A percentile compares a stretch with the other conserved stretches of the same genome.
Conservation (phyloP, 257 asterid species). For the Anisodus acutangulus region DNA sequence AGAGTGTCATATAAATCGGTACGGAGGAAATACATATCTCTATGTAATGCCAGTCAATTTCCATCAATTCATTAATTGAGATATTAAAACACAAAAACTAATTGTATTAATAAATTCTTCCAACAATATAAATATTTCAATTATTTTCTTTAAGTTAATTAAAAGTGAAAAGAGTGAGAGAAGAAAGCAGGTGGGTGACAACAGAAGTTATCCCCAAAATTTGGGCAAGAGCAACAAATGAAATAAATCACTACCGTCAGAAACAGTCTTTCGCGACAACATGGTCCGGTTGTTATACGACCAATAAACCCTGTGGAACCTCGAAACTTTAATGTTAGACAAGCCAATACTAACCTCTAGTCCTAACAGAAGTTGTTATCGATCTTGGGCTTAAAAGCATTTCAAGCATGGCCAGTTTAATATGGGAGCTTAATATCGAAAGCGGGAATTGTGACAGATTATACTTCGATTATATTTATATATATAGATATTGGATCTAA, state of each 20-base stretch:
- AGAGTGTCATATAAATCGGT: too few relatives aligned
- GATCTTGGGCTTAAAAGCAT: too few relatives aligned
- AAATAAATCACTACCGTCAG: constrained; percentile 14
- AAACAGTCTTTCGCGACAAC: background rate
- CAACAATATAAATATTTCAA: background rate
- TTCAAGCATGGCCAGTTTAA: too few relatives aligned
- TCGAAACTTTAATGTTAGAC: background rate
- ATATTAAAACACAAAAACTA: background rate
- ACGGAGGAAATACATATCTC: background rate
- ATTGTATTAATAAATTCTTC: background rate
- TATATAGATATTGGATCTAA: too few relatives aligned
- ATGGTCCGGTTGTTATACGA: constrained; percentile 27
- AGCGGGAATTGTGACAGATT: too few relatives aligned
- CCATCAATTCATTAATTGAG: background rate
- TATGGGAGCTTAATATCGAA: too few relatives aligned
- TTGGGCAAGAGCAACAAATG: background rate
- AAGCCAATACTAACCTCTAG: too few relatives aligned
- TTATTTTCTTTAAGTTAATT: background rate
- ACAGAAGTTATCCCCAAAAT: background rate
- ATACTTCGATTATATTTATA: too few relatives aligned
- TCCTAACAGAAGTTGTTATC: too few relatives aligned
- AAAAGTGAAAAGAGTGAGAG: background rate
- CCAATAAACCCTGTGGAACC: background rate
- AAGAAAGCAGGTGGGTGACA: background rate
- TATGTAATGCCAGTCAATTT: background rate